Base-by-base conservation (phyloP, 768 basidiomycete species). In the Imleria badia region DNA sequence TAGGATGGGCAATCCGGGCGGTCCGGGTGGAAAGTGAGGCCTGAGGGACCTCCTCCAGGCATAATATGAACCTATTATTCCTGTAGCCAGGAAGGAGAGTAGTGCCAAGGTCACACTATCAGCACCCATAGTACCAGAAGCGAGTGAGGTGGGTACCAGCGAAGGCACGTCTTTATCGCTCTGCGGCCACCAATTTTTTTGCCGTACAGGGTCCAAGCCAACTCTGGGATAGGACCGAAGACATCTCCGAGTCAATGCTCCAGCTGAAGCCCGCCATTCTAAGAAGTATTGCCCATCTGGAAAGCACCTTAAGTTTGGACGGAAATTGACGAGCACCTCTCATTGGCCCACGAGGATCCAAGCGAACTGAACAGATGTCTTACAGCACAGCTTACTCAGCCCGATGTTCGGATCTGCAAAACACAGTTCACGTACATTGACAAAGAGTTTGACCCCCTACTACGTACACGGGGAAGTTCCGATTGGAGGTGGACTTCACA, bases 1-100 rank as follows among this genome's bases (percentile, higher is more conserved):
- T 3, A 56, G n/a, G 38, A 56, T 31, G 11, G 55, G 55, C 52
- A 46, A 17, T n/a, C 55, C 45, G 2, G 29, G 45, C 15, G 52
- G 55, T 9, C 45, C 55, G 2, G 45, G 55, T 26, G 55, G 55
- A 23, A 56, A 39, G 35, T 31, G 35, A 14, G 40, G 40, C 14
- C 40, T 43, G 12, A 19, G 44, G 19, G 51, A 54, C 23, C 34
- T 46, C 45, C 11, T 56, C 34, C 51, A 47, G 11, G 23, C 40
- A 8, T 43, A 43, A 5, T 34, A 42, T 8, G 33, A 45, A 26
- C 19, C 40, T 42, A 38, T 12, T 15, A 45, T n/a, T 17, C 51
- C 51, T 19, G 44, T 22, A 19, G 29, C 40, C 14, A 54, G 17
- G 34, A 46, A 30, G n/a, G 38, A 41, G 26, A 35, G 35, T 14